phyloP scores from a whole-genome alignment of 176 grass and related monocot genomes.

The Oryza glumipatula region DNA sequence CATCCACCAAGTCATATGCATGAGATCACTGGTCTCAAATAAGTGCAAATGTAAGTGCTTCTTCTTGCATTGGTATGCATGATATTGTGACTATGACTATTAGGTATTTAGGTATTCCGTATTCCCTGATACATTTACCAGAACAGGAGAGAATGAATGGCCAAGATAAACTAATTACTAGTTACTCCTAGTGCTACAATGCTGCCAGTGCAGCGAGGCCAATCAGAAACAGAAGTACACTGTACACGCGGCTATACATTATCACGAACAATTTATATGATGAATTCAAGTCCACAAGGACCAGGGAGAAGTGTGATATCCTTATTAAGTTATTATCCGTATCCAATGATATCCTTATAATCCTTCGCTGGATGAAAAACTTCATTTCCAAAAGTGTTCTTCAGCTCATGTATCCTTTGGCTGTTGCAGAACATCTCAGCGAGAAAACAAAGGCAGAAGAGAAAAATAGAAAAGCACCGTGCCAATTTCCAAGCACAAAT shows the following conservation, averaged over 20 bases:
- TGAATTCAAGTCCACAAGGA: too few species aligned
- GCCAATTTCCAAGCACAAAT: background rate
- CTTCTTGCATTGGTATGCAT: too few species aligned
- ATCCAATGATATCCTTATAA: background rate
- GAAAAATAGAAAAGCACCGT: background rate
- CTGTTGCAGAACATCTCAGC: slow-evolving; percentile 27
- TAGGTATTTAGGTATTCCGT: too few species aligned
- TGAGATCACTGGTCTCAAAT: too few species aligned
- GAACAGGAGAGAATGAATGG: background rate
- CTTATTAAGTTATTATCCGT: too few species aligned
- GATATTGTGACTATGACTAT: too few species aligned
- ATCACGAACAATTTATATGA: background rate
- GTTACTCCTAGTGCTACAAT: background rate
- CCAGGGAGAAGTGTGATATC: too few species aligned
- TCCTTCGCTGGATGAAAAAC: slow-evolving; percentile 14
- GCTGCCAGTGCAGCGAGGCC: background rate
- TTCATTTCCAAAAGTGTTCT: background rate
- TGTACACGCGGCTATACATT: background rate
- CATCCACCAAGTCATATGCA: too few species aligned
- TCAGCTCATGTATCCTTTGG: background rate
- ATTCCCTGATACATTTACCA: background rate
- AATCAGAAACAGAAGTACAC: background rate
- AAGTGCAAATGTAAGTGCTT: too few species aligned
- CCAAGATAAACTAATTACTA: background rate
- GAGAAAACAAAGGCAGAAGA: slow-evolving; percentile 19